phyloP scores from a whole-genome alignment of 768 basidiomycete species.

The Cystofilobasidium capitatum region DNA sequence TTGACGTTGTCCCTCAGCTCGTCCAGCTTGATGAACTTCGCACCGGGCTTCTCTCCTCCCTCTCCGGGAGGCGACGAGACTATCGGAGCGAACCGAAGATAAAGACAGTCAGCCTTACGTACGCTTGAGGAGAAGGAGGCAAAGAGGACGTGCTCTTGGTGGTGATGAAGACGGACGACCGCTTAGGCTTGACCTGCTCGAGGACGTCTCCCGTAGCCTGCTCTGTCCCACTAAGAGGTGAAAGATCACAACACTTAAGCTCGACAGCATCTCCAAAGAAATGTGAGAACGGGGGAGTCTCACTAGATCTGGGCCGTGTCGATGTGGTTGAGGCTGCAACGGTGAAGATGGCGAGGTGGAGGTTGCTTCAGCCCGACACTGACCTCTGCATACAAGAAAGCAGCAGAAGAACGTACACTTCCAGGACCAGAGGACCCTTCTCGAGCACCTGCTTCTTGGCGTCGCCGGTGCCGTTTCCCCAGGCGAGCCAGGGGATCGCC shows the following conservation, averaged over 20 bases:
- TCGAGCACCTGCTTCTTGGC: conserved; percentile 1
- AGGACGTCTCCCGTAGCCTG: conserved; percentile 30
- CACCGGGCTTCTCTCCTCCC: neutral
- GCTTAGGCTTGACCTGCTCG: conserved; percentile 21
- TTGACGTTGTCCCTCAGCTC: conserved; percentile 31
- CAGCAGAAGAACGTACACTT: conserved; percentile 29
- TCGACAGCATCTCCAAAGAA: no score
- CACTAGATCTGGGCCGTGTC: conserved; percentile 33
- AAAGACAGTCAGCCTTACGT: conserved; percentile 25
- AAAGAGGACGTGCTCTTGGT: conserved; percentile 32
- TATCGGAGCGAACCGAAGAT: no score
- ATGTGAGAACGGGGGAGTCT: neutral
- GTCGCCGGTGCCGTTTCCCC: conserved; percentile 32
- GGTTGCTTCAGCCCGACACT: no score
- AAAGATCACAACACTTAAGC: no score
- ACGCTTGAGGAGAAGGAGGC: neutral
- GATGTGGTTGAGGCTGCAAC: conserved; percentile 27
- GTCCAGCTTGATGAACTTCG: conserved; percentile 20
- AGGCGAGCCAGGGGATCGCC: conserved; percentile 35
- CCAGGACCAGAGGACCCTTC: conserved; percentile 5
- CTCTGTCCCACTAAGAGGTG: no score
- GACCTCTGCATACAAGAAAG: conserved; percentile 32
- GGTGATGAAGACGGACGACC: conserved; percentile 33
- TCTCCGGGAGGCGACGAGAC: neutral
- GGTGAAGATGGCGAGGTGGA: no score